Base-by-base conservation (phyloP, 2,329 filamentous ascomycete genomes). In the Botrytis medusae region DNA sequence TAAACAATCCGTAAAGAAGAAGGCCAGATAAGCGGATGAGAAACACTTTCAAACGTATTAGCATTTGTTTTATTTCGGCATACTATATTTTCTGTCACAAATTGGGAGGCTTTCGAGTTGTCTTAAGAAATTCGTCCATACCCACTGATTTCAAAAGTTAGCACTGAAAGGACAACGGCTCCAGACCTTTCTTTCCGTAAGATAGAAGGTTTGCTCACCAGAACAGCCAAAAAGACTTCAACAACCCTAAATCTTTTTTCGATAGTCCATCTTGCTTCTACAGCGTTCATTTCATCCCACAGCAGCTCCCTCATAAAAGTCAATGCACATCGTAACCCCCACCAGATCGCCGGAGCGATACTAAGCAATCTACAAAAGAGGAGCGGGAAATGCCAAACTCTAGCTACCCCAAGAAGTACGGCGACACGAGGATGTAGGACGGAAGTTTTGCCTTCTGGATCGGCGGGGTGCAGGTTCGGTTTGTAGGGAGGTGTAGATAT, bases 1-100 rank as follows among this genome's bases (percentile, higher is more conserved):
- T 79, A 95, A 87, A 82, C 92, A 93, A 83, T 95, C 92, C 73
- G 92, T 93, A 81, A 95, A 95, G 84, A 93, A 93, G 82, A 93
- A 95, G 69, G 91, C 92, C 74, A 94, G 87, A 82, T 94, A 93
- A 71, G 91, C 92, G 32, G 91, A 93, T 74, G 92, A 90, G 79
- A 88, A 90, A 83, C 92, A 94, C 92, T 93, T 63, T 37, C 29
- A 34, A 25, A 9, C 22, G 54, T 8, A 64, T 73, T 48, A 69
- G 72, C 51, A 42, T 69, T 37, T 61, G 25, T 32, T 44, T 48
- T 40, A 5, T 14, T 25, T 51, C 20, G 3, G 25, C 14, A 71
- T 54, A 59, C 10, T 12, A 54, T 34, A 37, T 44, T 8, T 57
- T 42, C 9, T 42, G 54, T 68, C 64, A 62, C 16, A 57, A n/a